These are phyloP conservation scores for Eucalyptus sideroxylon DNA, from an alignment of 345 rosid species.

Conservation along the genomic window DNA sequence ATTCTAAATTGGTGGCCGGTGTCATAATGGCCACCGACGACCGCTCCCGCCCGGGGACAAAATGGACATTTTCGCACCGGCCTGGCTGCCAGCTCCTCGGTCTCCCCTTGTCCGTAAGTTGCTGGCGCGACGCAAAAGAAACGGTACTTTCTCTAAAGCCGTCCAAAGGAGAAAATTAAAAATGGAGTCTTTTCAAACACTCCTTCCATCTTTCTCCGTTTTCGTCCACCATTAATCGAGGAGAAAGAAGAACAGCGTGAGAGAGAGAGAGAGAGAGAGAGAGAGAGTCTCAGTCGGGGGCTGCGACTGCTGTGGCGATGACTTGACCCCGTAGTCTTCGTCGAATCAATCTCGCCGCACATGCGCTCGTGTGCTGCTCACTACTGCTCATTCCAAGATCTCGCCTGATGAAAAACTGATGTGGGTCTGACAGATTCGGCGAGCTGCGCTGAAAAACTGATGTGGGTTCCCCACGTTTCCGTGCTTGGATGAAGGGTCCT, in stretches of 20 bases:
- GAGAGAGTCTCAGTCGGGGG: background rate
- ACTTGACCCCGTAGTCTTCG: background rate
- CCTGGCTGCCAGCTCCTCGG: background rate
- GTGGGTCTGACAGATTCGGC: background rate
- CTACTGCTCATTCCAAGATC: background rate
- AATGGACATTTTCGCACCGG: background rate
- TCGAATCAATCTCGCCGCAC: background rate
- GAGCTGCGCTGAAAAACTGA: background rate
- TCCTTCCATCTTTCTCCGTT: background rate
- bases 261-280: background rate
- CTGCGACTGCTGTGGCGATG: background rate
- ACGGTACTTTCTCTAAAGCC: background rate
- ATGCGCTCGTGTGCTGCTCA: background rate
- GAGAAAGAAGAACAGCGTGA: too few species aligned
- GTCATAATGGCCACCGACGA: background rate
- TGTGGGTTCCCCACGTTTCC: background rate
- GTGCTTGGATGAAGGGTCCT: background rate
- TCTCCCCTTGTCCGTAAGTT: background rate
- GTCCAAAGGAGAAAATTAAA: background rate
- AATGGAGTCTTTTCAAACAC: background rate
- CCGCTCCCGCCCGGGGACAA: background rate
- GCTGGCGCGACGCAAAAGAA: background rate
- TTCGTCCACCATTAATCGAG: background rate
- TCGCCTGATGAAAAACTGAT: background rate
- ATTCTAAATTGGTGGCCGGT: background rate